phyloP scores from a whole-genome alignment of 2,329 filamentous ascomycete genomes.

The Talaromyces sp. region DNA sequence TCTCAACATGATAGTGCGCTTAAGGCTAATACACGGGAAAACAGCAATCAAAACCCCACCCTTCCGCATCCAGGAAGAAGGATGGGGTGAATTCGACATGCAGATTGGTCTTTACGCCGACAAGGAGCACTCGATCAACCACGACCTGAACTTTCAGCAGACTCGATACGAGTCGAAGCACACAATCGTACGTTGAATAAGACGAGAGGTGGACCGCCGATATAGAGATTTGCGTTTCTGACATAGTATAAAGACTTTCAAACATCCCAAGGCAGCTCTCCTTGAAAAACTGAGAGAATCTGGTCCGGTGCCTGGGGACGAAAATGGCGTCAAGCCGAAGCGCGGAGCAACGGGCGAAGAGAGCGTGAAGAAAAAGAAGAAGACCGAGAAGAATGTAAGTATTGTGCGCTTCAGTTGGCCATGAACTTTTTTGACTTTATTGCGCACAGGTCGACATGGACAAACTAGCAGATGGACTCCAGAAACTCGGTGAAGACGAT shows the following conservation, averaged over 20 bases:
- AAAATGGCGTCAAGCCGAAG: conserved; percentile 63
- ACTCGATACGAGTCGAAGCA: conserved; percentile 81
- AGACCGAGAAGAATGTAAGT: conserved; percentile 58
- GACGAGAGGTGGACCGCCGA: background rate
- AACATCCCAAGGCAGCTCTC: conserved; percentile 86
- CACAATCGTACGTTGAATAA: conserved; percentile 55
- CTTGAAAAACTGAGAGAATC: conserved; percentile 76
- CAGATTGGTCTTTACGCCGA: conserved; percentile 77
- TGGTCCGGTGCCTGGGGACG: conserved; percentile 75
- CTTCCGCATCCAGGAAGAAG: conserved; percentile 87
- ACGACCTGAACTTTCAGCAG: conserved; percentile 89
- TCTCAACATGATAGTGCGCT: background rate
- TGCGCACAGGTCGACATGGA: conserved; percentile 72
- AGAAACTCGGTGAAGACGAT: conserved; percentile 89
- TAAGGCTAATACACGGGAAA: conserved; percentile 7
- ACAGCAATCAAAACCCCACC: conserved; percentile 77
- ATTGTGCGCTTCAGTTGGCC: background rate
- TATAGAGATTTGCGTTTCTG: background rate
- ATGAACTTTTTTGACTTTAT: background rate
- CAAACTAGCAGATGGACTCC: conserved; percentile 88
- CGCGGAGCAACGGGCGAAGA: conserved; percentile 54
- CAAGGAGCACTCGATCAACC: conserved; percentile 77
- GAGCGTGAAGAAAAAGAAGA: conserved; percentile 72
- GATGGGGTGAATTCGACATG: conserved; percentile 99
- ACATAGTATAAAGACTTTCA: conserved; percentile 61